Conservation (phyloP, 345 rosid species). For the Syzygium oleosum region DNA sequence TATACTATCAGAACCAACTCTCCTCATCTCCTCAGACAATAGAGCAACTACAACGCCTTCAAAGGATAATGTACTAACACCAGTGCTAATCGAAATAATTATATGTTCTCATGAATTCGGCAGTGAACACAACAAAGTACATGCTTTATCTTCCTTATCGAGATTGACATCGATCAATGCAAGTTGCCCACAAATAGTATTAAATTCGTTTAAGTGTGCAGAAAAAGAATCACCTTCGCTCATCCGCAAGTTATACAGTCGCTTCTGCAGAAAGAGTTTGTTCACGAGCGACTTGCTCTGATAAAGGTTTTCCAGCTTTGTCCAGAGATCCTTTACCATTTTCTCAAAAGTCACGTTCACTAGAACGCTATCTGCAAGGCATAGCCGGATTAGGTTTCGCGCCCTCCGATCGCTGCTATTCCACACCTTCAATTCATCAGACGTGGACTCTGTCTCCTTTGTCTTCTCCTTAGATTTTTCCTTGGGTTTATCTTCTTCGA, state of each 20-base stretch:
- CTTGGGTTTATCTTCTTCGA: not conserved
- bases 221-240: not conserved
- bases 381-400: accelerated
- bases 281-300: not conserved
- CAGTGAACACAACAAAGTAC: not conserved
- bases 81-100: too few species aligned
- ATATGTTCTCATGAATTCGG: not conserved
- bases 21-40: not conserved
- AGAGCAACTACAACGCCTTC: too few species aligned
- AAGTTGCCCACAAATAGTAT: not conserved
- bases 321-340: not conserved
- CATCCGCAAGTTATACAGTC: not conserved
- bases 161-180: not conserved
- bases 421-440: not conserved
- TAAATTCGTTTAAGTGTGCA: not conserved
- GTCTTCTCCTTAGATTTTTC: not conserved
- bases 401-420: not conserved
- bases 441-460: not conserved
- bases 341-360: not conserved
- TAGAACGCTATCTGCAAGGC: not conserved
- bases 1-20: not conserved
- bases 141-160: too few species aligned
- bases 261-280: too few species aligned
- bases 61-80: not conserved
- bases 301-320: too few species aligned